phyloP scores from a whole-genome alignment of 192 early-diverging fungal genomes.

The Allomyces arbusculus region DNA sequence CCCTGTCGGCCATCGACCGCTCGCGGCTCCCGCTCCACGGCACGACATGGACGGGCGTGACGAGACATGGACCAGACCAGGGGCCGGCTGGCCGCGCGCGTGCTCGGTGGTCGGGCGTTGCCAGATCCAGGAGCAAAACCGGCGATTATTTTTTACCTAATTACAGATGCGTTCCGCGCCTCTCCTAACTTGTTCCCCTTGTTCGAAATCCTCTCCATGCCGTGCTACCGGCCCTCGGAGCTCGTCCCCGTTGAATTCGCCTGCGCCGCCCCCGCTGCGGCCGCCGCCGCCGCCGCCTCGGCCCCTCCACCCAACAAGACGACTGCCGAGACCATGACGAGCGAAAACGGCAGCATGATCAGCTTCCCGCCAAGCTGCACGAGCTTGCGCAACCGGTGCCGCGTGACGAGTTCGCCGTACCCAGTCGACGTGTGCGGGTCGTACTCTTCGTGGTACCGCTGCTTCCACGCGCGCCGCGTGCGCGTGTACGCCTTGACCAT shows the following conservation, averaged over 20 bases:
- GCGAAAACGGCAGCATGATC: constrained; percentile 1
- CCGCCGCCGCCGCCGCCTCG: neutral
- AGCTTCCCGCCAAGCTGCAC: neutral
- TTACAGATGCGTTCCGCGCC: no score
- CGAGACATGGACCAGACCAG: no score
- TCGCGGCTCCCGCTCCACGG: no score
- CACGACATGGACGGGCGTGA: no score
- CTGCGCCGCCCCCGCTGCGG: neutral
- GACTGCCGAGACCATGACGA: neutral
- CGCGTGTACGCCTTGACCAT: neutral
- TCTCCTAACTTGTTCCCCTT: no score
- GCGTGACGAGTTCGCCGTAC: neutral
- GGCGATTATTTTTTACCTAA: no score
- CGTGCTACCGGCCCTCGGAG: neutral
- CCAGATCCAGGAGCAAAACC: no score
- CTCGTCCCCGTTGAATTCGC: no score
- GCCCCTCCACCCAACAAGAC: neutral
- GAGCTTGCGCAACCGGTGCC: neutral
- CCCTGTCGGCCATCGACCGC: no score
- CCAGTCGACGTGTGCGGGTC: neutral
- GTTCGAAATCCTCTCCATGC: neutral
- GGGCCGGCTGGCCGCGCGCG: no score
- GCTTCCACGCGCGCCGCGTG: neutral
- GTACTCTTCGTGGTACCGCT: neutral
- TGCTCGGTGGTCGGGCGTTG: no score